These are phyloP conservation scores for Amorphotheca resinae DNA, from an alignment of 495 filamentous ascomycete species.

Conservation along the genomic window DNA sequence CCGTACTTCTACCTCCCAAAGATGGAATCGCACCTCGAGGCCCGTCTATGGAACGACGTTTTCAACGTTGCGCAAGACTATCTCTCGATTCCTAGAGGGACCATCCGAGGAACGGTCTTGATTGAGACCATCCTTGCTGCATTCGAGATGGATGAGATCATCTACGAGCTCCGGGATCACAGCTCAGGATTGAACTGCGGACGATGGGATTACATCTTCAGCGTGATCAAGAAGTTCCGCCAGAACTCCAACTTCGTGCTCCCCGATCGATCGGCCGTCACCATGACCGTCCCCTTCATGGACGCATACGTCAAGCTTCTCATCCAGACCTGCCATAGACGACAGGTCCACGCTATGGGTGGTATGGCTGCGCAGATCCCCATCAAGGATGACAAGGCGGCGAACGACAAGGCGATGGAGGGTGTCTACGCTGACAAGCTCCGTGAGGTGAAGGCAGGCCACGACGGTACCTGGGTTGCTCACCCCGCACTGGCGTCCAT, in stretches of 20 bases:
- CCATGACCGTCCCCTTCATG: conserved; percentile 99
- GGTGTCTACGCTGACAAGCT: conserved; percentile 91
- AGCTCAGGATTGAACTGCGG: conserved; percentile 95
- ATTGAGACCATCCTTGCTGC: conserved; percentile 97
- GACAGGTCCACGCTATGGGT: conserved; percentile 96
- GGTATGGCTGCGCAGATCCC: conserved; percentile 99
- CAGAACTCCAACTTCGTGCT: conserved; percentile 86
- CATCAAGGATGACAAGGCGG: conserved; percentile 82
- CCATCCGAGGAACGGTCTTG: conserved; percentile 88
- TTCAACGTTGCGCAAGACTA: conserved; percentile 96
- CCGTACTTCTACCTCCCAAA: conserved; percentile 99
- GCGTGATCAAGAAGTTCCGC: conserved; percentile 98
- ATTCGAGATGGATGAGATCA: conserved; percentile 99
- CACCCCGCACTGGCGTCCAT: conserved; percentile 88
- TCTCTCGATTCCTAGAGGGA: conserved; percentile 77
- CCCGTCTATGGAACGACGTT: conserved; percentile 94
- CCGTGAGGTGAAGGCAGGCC: conserved; percentile 85
- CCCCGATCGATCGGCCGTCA: conserved; percentile 81
- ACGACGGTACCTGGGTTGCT: conserved; percentile 95
- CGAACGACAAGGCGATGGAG: conserved; percentile 92
- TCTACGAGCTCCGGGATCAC: conserved; percentile 97
- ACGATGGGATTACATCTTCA: conserved; percentile 99
- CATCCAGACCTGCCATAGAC: conserved; percentile 93
- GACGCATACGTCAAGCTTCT: conserved; percentile 91
- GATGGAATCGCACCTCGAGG: conserved; percentile 98